These are phyloP conservation scores for Suhomyces vadensis DNA, from an alignment of 805 yeast genomes.

Conservation along the genomic window DNA sequence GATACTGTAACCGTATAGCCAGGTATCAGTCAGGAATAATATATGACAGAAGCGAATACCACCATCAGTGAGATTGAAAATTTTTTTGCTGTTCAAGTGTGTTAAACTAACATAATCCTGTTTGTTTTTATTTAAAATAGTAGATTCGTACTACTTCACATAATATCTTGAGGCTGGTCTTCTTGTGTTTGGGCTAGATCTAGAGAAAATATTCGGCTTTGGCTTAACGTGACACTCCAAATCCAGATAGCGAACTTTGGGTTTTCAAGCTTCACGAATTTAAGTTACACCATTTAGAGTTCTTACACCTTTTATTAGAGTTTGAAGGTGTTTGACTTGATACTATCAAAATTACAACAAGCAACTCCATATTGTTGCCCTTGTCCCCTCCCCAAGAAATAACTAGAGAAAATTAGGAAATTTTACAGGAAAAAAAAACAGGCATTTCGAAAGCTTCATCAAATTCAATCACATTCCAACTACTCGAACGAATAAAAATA, in stretches of 20 bases:
- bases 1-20: background rate
- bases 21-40: background rate
- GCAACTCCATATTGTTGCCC: no score
- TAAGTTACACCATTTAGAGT: background rate
- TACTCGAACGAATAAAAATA: background rate
- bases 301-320: background rate
- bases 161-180: constrained; percentile 1
- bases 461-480: background rate
- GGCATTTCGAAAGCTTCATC: background rate
- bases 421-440: no score
- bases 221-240: background rate
- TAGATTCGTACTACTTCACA: no score
- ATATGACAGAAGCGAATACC: background rate
- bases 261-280: background rate
- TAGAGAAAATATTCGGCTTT: background rate
- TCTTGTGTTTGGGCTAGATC: background rate
- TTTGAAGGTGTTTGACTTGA: no score
- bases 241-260: background rate
- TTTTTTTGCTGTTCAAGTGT: no score
- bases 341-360: no score
- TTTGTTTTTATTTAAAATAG: no score
- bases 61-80: no score
- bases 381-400: no score
- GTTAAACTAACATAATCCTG: no score
- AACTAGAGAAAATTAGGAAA: no score